Conservation (phyloP, 2,329 filamentous ascomycete genomes). For the Graphium sp. region DNA sequence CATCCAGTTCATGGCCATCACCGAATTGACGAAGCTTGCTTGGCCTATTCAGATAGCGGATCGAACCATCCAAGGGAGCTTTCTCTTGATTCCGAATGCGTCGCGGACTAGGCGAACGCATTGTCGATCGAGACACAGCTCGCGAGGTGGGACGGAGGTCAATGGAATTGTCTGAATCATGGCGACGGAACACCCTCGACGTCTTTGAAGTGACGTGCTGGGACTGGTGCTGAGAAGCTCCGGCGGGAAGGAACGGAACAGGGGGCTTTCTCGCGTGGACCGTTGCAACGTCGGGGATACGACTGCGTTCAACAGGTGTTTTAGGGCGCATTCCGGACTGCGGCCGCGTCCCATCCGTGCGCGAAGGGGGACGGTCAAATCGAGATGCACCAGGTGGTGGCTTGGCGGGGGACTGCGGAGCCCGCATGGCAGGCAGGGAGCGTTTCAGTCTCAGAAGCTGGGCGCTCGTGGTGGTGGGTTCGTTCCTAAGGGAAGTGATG, state of each 20-base stretch:
- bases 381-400: slow-evolving; percentile 24
- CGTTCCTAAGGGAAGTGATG: slow-evolving; percentile 33
- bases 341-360: slow-evolving; percentile 33
- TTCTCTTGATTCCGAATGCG: slow-evolving; percentile 14
- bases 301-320: slow-evolving; percentile 50
- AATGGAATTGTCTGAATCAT: slow-evolving; percentile 59
- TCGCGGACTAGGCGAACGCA: slow-evolving; percentile 44
- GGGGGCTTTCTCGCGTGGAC: slow-evolving; percentile 34
- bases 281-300: slow-evolving; percentile 8
- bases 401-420: slow-evolving; percentile 32
- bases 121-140: slow-evolving; percentile 36
- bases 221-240: slow-evolving; percentile 54
- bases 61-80: no score
- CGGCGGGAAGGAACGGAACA: slow-evolving; percentile 65
- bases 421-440: slow-evolving; percentile 43
- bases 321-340: slow-evolving; percentile 42
- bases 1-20: slow-evolving; percentile 81
- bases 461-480: slow-evolving; percentile 47
- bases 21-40: slow-evolving; percentile 46
- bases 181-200: slow-evolving; percentile 56
- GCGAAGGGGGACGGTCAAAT: slow-evolving; percentile 42
- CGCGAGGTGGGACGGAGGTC: slow-evolving; percentile 41
- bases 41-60: no score
- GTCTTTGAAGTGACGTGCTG: slow-evolving; percentile 63
- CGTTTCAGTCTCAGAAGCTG: slow-evolving; percentile 50